These are phyloP conservation scores for Leccinum solheimii DNA, from an alignment of 1,284 basidiomycete species.

Conservation along the genomic window DNA sequence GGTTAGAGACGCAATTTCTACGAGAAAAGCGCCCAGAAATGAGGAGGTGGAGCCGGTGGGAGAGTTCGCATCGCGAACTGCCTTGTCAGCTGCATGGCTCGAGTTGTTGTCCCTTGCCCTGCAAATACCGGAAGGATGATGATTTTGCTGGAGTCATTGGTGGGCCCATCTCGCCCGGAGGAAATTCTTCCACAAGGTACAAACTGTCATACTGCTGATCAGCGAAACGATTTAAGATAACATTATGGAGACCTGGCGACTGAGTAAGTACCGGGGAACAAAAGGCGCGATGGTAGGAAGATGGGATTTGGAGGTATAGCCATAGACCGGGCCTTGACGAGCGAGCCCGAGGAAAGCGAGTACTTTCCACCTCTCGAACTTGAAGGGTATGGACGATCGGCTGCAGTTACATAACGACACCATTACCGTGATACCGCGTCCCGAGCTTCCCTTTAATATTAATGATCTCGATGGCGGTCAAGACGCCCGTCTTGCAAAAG, in stretches of 20 bases:
- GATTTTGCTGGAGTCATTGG: conserved; percentile 9
- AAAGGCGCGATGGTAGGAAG: not conserved
- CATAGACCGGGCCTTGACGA: not conserved
- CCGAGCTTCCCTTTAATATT: conserved; percentile 14
- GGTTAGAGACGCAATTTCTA: conserved; percentile 49
- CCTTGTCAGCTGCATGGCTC: conserved; percentile 38
- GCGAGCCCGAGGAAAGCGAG: conserved; percentile 11
- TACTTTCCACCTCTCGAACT: conserved; percentile 21
- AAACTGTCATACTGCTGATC: conserved; percentile 2
- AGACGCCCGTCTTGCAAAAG: conserved; percentile 1
- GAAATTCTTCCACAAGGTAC: not conserved
- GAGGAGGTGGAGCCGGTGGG: conserved; percentile 47
- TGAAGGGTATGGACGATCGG: conserved; percentile 5
- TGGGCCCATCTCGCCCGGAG: conserved; percentile 6
- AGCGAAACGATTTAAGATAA: not conserved
- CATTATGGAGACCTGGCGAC: conserved; percentile 11
- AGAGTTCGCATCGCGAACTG: conserved; percentile 41
- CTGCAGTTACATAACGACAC: conserved; percentile 28
- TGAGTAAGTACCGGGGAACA: not conserved
- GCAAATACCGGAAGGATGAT: conserved; percentile 49
- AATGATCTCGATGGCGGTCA: conserved; percentile 10
- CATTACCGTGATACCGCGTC: conserved; percentile 15
- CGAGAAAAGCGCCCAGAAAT: conserved; percentile 50
- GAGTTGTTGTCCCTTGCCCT: conserved; percentile 52
- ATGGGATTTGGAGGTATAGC: conserved; percentile 6